Percentiles rank a stretch among this genome's conserved stretches.
phyloP scores from a whole-genome alignment of 345 rosid species.

The Syzygium jambos region DNA sequence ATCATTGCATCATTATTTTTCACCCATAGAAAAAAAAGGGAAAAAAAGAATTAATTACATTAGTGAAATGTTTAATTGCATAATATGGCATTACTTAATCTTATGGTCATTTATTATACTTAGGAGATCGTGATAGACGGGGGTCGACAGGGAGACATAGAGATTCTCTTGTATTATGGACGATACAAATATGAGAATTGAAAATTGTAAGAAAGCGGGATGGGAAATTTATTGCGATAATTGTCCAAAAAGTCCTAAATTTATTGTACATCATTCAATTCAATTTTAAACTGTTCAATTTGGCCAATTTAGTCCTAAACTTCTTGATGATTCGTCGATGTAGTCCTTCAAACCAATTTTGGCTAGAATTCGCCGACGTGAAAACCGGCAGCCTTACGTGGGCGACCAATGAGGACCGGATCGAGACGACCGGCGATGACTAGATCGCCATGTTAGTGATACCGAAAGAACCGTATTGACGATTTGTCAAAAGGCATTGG shows the following conservation, averaged over 20 bases:
- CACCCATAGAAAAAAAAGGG: background rate
- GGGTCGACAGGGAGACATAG: background rate
- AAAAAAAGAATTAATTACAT: background rate
- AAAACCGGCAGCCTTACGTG: accelerated
- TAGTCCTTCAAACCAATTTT: background rate
- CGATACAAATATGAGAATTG: background rate
- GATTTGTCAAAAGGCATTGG: accelerated
- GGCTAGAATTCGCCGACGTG: accelerated
- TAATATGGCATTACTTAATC: background rate
- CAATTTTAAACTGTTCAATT: background rate
- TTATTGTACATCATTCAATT: accelerated
- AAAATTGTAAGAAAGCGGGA: background rate
- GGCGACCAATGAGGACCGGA: background rate
- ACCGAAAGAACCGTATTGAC: too few relatives aligned
- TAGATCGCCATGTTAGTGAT: accelerated
- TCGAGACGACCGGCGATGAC: too few relatives aligned
- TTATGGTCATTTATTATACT: background rate
- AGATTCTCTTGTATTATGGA: background rate
- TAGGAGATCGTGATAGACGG: background rate
- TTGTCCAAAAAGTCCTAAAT: background rate
- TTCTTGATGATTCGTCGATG: accelerated
- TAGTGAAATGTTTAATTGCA: background rate
- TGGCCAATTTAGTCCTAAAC: accelerated
- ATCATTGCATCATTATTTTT: background rate
- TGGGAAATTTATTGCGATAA: background rate